Conservation (phyloP, 768 basidiomycete genomes). For the Russula ochroleuca region DNA sequence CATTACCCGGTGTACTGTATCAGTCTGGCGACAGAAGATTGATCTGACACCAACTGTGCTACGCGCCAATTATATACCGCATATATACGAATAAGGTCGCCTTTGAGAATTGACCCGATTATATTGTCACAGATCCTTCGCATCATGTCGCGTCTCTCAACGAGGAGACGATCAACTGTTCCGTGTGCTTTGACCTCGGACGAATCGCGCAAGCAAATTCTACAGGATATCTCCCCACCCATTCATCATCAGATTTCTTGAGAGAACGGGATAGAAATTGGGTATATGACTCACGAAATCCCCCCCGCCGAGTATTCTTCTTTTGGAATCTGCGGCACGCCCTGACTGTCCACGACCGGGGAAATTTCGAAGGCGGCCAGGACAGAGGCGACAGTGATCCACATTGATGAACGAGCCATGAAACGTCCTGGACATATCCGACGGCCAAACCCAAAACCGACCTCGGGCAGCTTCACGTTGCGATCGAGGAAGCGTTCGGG, state of each 20-base stretch:
- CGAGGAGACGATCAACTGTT: constrained; percentile 23
- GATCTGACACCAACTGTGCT: too few species aligned
- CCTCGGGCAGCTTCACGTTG: constrained; percentile 4
- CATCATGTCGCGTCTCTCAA: constrained; percentile 1
- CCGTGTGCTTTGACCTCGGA: constrained; percentile 24
- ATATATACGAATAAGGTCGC: too few species aligned
- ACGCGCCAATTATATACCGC: too few species aligned
- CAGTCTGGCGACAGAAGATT: too few species aligned
- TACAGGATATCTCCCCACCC: constrained; percentile 22
- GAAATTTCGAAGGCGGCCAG: constrained; percentile 19
- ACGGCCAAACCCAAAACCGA: constrained; percentile 22
- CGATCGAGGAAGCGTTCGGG: constrained; percentile 24
- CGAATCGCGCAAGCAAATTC: constrained; percentile 30
- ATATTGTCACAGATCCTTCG: too few species aligned
- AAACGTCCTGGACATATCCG: constrained; percentile 22
- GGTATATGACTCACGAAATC: constrained; percentile 17
- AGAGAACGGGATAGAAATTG: background rate
- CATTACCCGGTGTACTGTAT: too few species aligned
- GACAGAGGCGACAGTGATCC: constrained; percentile 16
- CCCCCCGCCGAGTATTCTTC: constrained; percentile 9
- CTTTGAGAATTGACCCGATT: too few species aligned
- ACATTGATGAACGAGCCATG: constrained; percentile 24
- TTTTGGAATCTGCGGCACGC: constrained; percentile 8
- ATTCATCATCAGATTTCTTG: background rate
- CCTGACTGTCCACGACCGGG: background rate